Evolutionary conservation across 208 protist genomes (phyloP).

Genomic region (Borovskyia barvae): DNA sequence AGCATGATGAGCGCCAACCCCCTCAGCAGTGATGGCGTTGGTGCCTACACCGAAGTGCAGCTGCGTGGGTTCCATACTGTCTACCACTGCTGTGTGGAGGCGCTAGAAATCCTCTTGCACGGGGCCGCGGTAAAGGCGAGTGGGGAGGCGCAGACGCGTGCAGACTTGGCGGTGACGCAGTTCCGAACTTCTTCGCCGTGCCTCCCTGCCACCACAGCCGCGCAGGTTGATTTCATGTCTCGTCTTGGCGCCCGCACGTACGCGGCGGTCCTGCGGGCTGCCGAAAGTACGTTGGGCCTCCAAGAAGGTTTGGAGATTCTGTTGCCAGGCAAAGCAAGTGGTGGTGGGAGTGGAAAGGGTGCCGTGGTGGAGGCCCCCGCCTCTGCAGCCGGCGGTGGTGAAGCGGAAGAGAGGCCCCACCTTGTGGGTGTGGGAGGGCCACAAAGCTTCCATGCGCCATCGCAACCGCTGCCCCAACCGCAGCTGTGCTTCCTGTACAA

Average conservation of each 20-base stretch:
- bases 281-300: neutral
- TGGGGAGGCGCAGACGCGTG: neutral
- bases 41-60: neutral
- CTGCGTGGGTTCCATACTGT: constrained; percentile 4
- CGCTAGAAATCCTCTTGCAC: constrained; percentile 24
- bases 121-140: constrained; percentile 18
- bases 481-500: constrained; percentile 18
- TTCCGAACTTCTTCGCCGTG: no score
- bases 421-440: no score
- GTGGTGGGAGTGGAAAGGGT: no score
- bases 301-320: constrained; percentile 3
- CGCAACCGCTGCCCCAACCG: neutral
- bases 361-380: no score
- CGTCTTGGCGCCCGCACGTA: constrained; percentile 1
- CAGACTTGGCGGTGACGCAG: no score
- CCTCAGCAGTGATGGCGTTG: neutral
- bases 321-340: no score
- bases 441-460: no score
- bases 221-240: neutral
- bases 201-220: neutral
- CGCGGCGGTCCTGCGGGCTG: constrained; percentile 9
- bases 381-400: no score
- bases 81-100: constrained; percentile 23
- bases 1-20: neutral
- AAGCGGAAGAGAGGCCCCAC: no score